Evolutionary conservation across 495 filamentous ascomycete genomes (phyloP).

Genomic region (Talaromyces wortmannii): DNA sequence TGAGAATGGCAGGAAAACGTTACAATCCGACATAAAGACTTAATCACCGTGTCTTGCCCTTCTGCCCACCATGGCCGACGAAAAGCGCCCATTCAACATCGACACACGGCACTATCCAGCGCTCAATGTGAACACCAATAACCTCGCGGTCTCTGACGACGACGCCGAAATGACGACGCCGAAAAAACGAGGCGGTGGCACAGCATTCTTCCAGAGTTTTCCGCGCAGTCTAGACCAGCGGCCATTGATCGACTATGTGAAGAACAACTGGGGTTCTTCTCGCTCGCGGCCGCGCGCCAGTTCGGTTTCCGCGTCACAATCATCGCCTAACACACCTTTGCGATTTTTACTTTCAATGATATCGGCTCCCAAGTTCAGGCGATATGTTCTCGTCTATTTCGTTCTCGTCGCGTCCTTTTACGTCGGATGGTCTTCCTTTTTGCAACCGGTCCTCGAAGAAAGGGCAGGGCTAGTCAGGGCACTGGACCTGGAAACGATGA

Average conservation of each 20-base stretch:
- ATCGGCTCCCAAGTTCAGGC: conserved; percentile 39
- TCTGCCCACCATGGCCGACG: too few species aligned
- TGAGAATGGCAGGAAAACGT: too few species aligned
- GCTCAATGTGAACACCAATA: not conserved
- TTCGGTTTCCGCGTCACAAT: conserved; percentile 7
- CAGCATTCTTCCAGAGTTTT: conserved; percentile 1
- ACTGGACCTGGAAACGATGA: conserved; percentile 27
- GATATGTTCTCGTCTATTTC: conserved; percentile 38
- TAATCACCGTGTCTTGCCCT: too few species aligned
- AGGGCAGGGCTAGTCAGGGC: conserved; percentile 22
- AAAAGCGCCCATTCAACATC: not conserved
- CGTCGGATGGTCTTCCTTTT: conserved; percentile 30
- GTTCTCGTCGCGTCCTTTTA: conserved; percentile 26
- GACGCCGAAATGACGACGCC: not conserved
- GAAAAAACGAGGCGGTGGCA: not conserved
- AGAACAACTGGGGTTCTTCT: conserved; percentile 36
- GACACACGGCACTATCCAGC: not conserved
- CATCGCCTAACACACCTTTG: too few species aligned
- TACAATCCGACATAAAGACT: too few species aligned
- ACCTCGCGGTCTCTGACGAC: not conserved
- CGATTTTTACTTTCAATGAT: conserved; percentile 16
- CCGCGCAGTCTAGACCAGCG: conserved; percentile 1
- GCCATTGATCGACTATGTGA: conserved; percentile 37
- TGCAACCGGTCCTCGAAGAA: conserved; percentile 35
- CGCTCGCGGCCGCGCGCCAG: conserved; percentile 12